Percentiles rank a stretch among this genome's conserved stretches.
Conservation (phyloP, 1,284 basidiomycete species). For the Schizophyllum amplum region DNA sequence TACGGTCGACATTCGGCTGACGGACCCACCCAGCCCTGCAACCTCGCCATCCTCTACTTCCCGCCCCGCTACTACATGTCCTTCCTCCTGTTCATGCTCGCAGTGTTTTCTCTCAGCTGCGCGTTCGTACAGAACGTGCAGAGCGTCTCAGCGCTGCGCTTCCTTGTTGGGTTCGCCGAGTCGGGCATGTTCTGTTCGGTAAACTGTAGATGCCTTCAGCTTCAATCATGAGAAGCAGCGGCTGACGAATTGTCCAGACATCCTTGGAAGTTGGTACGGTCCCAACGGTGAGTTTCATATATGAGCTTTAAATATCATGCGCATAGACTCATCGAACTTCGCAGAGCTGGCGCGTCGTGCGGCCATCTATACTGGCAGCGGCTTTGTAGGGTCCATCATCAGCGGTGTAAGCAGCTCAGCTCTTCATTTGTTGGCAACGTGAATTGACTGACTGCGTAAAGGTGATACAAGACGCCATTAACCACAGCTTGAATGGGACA, state of each 20-base stretch:
- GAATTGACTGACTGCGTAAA: background rate
- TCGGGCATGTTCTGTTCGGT: background rate
- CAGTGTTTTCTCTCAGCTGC: background rate
- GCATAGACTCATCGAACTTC: background rate
- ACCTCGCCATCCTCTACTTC: background rate
- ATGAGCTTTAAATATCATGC: too few relatives aligned
- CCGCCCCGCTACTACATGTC: background rate
- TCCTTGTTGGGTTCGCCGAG: background rate
- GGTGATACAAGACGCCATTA: background rate
- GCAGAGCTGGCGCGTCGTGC: background rate
- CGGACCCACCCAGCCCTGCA: background rate
- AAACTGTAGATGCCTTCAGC: background rate
- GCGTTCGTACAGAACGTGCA: background rate
- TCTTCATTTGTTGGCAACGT: background rate
- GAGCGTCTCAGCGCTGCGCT: background rate
- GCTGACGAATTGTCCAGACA: background rate
- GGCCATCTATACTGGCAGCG: background rate
- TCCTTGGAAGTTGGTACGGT: background rate
- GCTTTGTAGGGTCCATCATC: background rate
- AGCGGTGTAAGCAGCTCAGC: background rate
- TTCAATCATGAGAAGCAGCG: too few relatives aligned
- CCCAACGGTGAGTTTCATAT: background rate
- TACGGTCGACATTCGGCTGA: background rate
- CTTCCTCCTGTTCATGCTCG: background rate
- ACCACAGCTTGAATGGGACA: background rate